Percentiles rank a stretch among this genome's conserved stretches.
These are phyloP conservation scores for Blastobotrys indianensis DNA, from an alignment of 1,139 yeast species.

Conservation along the genomic window DNA sequence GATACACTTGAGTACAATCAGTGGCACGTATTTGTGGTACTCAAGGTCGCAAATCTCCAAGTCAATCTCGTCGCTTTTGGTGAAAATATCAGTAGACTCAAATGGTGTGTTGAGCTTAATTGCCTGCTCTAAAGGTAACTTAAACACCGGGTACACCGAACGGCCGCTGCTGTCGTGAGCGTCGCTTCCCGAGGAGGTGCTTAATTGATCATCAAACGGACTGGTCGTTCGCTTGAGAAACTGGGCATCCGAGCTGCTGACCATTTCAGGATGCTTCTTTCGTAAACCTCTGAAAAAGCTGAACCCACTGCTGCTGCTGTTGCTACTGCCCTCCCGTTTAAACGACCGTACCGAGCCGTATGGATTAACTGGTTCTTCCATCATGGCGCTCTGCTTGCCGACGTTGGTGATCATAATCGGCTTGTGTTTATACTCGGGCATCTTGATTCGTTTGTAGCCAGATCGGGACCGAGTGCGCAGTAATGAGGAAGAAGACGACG, in stretches of 20 bases:
- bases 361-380: not conserved
- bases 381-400: too few relatives aligned
- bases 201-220: not conserved
- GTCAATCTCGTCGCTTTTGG: slow-evolving; percentile 14
- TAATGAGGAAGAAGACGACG: not conserved
- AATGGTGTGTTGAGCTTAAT: slow-evolving; percentile 16
- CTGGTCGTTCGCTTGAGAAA: not conserved
- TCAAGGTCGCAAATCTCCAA: slow-evolving; percentile 17
- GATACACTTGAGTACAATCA: slow-evolving; percentile 22
- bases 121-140: slow-evolving; percentile 25
- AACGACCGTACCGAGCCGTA: not conserved
- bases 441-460: not conserved
- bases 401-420: slow-evolving; percentile 3
- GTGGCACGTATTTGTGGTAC: slow-evolving; percentile 23
- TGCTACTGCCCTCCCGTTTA: not conserved
- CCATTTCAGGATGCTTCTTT: slow-evolving; percentile 3
- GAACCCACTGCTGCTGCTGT: not conserved
- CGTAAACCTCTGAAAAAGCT: slow-evolving; percentile 1
- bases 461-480: not conserved
- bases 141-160: slow-evolving; percentile 24
- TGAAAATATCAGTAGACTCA: slow-evolving; percentile 13
- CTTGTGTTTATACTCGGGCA: slow-evolving; percentile 2
- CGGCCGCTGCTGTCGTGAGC: not conserved
- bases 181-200: not conserved
- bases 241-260: not conserved